These are phyloP conservation scores for Aspergillus tamarii DNA, from an alignment of 2,329 filamentous ascomycete genomes.

Conservation along the genomic window DNA sequence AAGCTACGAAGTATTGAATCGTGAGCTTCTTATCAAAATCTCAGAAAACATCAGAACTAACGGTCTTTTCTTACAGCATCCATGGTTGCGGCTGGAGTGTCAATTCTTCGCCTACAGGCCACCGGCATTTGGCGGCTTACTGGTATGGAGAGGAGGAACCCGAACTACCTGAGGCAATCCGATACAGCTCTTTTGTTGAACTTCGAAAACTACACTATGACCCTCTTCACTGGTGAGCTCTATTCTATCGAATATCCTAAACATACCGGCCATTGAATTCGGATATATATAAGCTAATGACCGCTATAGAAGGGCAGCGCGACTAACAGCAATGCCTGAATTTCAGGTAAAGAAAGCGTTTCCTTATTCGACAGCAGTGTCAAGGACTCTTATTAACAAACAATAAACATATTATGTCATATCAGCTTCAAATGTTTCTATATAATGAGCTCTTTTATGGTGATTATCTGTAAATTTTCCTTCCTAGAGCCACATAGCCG, in stretches of 20 bases:
- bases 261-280: background rate
- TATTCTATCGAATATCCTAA: background rate
- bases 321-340: too few relatives aligned
- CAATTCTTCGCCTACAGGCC: background rate
- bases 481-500: background rate
- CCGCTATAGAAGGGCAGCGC: background rate
- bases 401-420: background rate
- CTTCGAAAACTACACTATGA: background rate
- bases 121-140: background rate
- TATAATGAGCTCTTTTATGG: background rate
- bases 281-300: background rate
- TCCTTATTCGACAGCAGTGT: too few relatives aligned
- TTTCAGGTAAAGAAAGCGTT: too few relatives aligned
- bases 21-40: background rate
- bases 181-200: background rate
- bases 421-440: background rate
- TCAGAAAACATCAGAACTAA: background rate
- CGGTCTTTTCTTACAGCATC: background rate
- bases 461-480: background rate
- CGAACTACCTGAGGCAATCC: background rate
- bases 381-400: too few relatives aligned
- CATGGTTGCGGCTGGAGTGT: background rate
- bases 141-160: too few relatives aligned
- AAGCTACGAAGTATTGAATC: background rate
- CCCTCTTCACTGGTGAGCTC: background rate